A percentile compares a stretch with the other conserved stretches of the same genome.
phyloP scores from a whole-genome alignment of 805 yeast genomes.

The Teunomyces gatunensis region DNA sequence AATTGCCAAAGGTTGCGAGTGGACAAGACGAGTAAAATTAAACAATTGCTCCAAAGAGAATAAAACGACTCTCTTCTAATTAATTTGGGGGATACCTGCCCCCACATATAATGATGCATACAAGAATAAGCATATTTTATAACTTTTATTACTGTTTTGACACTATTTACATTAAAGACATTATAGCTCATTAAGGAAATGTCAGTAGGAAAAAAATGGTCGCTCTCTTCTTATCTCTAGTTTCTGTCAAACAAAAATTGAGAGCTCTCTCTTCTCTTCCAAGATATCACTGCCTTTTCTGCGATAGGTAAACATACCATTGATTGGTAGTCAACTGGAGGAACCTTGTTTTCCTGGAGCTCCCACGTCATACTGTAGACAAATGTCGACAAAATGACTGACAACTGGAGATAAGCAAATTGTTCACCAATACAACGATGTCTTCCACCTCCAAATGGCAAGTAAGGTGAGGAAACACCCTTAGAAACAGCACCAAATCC shows the following conservation, averaged over 20 bases:
- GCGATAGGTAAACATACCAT: conserved; percentile 89
- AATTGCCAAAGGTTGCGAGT: too few species aligned
- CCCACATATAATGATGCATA: too few species aligned
- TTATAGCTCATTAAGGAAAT: neutral
- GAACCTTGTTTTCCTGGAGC: conserved; percentile 38
- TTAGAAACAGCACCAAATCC: conserved; percentile 94
- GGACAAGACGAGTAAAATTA: too few species aligned
- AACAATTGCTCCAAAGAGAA: too few species aligned
- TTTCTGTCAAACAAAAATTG: neutral
- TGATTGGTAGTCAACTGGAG: conserved; percentile 74
- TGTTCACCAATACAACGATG: conserved; percentile 99
- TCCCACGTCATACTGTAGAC: conserved; percentile 77
- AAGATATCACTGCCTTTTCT: conserved; percentile 60
- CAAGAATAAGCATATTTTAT: neutral
- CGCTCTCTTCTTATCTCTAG: neutral
- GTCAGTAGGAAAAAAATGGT: neutral
- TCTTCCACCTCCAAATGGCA: conserved; percentile 99
- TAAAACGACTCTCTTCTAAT: too few species aligned
- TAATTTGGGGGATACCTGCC: too few species aligned
- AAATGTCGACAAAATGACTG: conserved; percentile 72
- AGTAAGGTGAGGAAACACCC: conserved; percentile 92
- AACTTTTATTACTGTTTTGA: too few species aligned
- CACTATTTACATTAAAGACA: neutral
- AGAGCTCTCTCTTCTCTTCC: conserved; percentile 57
- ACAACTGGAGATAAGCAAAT: conserved; percentile 90